Evolutionary conservation across 2,329 filamentous ascomycete genomes (phyloP).

Genomic region (Epichloe elymi): DNA sequence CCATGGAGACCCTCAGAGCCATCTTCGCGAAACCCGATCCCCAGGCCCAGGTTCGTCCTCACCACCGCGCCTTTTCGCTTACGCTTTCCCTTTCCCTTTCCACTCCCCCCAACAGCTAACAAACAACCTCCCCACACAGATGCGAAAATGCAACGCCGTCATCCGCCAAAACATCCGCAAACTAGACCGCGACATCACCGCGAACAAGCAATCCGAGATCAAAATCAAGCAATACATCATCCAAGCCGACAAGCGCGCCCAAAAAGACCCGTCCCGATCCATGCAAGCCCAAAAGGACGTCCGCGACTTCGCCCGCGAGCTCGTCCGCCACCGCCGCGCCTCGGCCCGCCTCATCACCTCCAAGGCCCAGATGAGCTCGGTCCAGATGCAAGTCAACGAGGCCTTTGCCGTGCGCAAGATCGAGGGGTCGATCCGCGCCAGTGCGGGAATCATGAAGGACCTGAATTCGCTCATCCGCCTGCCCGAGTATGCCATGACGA

Average conservation of each 20-base stretch:
- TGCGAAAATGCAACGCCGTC: conserved; percentile 87
- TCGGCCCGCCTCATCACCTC: conserved; percentile 63
- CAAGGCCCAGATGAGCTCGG: conserved; percentile 82
- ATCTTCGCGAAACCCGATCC: conserved; percentile 90
- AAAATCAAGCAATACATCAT: conserved; percentile 81
- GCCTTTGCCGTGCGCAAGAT: conserved; percentile 94
- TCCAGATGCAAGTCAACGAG: conserved; percentile 96
- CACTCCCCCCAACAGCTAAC: neutral
- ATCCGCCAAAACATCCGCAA: conserved; percentile 85
- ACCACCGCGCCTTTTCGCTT: conserved; percentile 8
- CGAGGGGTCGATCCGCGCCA: conserved; percentile 76
- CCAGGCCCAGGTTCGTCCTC: conserved; percentile 61
- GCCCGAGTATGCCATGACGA: conserved; percentile 76
- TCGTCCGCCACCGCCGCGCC: conserved; percentile 71
- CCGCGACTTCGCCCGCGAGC: conserved; percentile 76
- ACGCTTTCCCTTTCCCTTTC: conserved; percentile 1
- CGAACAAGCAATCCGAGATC: conserved; percentile 63
- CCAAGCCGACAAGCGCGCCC: conserved; percentile 66
- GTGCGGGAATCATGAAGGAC: conserved; percentile 91
- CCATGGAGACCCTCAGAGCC: conserved; percentile 76
- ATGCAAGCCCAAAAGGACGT: conserved; percentile 72
- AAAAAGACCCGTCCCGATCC: conserved; percentile 65
- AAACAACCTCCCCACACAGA: conserved; percentile 34
- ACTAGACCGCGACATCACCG: conserved; percentile 80
- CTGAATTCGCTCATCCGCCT: conserved; percentile 76